phyloP scores from a whole-genome alignment of 805 yeast species.

The Candida sakaeoensis region DNA sequence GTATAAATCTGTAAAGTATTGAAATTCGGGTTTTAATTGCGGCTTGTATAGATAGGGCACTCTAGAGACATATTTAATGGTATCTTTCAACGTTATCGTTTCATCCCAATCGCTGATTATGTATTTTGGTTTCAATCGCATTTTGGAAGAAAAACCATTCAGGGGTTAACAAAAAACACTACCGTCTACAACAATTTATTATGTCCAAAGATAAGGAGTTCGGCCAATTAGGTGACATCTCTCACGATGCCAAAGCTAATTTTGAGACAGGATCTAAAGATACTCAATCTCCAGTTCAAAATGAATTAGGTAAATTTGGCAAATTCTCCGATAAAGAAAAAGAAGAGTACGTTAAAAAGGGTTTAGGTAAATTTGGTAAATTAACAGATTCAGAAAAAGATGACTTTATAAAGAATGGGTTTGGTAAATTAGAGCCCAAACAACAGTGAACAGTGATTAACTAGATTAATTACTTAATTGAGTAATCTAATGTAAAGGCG shows the following conservation, averaged over 20 bases:
- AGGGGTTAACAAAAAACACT: neutral
- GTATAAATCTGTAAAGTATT: conserved; percentile 44
- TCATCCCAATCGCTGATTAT: conserved; percentile 66
- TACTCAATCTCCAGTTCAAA: neutral
- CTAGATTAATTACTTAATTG: neutral
- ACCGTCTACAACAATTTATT: too few relatives aligned
- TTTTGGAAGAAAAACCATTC: neutral
- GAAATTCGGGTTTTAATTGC: conserved; percentile 34
- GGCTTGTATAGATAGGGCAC: conserved; percentile 42
- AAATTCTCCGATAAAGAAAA: conserved; percentile 8
- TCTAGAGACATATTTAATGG: conserved; percentile 48
- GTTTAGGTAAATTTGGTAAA: conserved; percentile 10
- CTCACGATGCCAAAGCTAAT: neutral
- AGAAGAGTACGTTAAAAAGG: conserved; percentile 11
- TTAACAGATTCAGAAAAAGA: conserved; percentile 4
- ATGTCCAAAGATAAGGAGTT: conserved; percentile 10
- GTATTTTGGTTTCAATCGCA: conserved; percentile 6
- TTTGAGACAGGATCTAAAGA: conserved; percentile 1
- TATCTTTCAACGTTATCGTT: conserved; percentile 54
- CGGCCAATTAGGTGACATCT: conserved; percentile 12
- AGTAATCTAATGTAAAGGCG: neutral
- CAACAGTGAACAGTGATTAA: neutral
- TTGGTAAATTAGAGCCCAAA: neutral
- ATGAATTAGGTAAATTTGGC: conserved; percentile 7
- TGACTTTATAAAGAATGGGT: neutral